Percentiles rank a stretch among this genome's conserved stretches.
Conservation (phyloP, 805 yeast genomes). For the Ogataea thermomethanolica region DNA sequence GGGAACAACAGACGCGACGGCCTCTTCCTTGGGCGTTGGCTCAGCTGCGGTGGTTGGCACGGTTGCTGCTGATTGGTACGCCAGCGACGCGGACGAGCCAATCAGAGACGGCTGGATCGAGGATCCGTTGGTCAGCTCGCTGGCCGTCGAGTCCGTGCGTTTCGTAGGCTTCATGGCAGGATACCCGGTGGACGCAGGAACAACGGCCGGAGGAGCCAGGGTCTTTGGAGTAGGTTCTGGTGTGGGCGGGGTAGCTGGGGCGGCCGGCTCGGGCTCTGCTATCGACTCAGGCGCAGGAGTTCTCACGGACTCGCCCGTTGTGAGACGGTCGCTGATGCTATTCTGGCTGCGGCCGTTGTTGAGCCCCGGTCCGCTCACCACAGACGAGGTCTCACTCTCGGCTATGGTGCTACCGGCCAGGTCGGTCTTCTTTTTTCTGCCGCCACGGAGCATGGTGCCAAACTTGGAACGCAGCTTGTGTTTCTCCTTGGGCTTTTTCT, state of each 20-base stretch:
- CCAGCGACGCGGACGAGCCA: slow-evolving; percentile 11
- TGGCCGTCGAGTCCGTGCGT: slow-evolving; percentile 26
- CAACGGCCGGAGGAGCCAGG: slow-evolving; percentile 2
- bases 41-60: slow-evolving; percentile 20
- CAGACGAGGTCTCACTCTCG: slow-evolving; percentile 33
- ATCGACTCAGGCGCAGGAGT: background rate
- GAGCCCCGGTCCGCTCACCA: slow-evolving; percentile 16
- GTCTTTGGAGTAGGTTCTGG: background rate
- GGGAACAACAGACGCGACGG: slow-evolving; percentile 8
- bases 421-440: slow-evolving; percentile 44
- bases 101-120: slow-evolving; percentile 26
- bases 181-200: slow-evolving; percentile 12
- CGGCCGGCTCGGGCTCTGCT: background rate
- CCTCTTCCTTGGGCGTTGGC: slow-evolving; percentile 2
- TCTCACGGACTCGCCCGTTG: background rate
- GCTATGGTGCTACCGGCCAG: slow-evolving; percentile 24
- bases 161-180: slow-evolving; percentile 33
- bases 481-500: slow-evolving; percentile 27
- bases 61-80: slow-evolving; percentile 9
- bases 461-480: slow-evolving; percentile 59
- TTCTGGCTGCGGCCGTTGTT: slow-evolving; percentile 2
- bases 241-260: slow-evolving; percentile 2
- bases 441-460: slow-evolving; percentile 63
- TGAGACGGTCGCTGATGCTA: background rate
- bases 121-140: slow-evolving; percentile 14